Evolutionary conservation across 2,329 filamentous ascomycete species (phyloP).

Genomic region (Pseudogymnoascus sp.): DNA sequence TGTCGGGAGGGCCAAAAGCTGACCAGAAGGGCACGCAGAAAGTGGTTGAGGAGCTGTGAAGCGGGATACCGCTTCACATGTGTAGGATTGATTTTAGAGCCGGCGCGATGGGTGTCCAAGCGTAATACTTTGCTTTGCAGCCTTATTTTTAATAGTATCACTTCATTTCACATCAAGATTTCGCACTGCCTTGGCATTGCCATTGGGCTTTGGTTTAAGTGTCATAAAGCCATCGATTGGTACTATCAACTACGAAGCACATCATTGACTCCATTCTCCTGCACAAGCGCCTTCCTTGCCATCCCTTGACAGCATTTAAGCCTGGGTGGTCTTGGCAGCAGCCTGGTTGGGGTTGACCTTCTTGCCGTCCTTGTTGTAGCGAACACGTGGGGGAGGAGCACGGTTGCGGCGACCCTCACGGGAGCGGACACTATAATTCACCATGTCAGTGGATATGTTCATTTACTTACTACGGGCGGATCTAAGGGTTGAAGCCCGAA

Average conservation of each 20-base stretch:
- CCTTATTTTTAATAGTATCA: background rate
- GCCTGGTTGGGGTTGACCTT: slow-evolving; percentile 84
- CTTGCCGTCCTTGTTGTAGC: slow-evolving; percentile 99
- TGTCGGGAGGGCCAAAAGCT: background rate
- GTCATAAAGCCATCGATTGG: slow-evolving; percentile 6
- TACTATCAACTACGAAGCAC: slow-evolving; percentile 9
- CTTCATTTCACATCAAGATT: background rate
- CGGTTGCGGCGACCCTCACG: slow-evolving; percentile 96
- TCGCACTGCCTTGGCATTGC: background rate
- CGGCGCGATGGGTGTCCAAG: background rate
- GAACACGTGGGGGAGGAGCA: slow-evolving; percentile 90
- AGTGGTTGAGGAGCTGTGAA: slow-evolving; percentile 12
- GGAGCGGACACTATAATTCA: slow-evolving; percentile 74
- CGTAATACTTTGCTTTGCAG: background rate
- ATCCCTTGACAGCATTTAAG: slow-evolving; percentile 20
- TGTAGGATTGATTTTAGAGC: background rate
- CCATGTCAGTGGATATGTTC: background rate
- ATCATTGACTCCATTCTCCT: slow-evolving; percentile 5
- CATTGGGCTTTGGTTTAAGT: background rate
- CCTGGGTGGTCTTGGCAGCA: slow-evolving; percentile 28
- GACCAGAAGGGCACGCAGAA: background rate
- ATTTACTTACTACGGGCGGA: background rate
- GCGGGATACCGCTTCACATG: background rate
- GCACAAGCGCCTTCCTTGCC: slow-evolving; percentile 6
- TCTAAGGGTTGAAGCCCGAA: slow-evolving; percentile 27